A percentile compares a stretch with the other conserved stretches of the same genome.
phyloP scores from a whole-genome alignment of 2,329 filamentous ascomycete genomes.

The Verticillium albo-atrum region DNA sequence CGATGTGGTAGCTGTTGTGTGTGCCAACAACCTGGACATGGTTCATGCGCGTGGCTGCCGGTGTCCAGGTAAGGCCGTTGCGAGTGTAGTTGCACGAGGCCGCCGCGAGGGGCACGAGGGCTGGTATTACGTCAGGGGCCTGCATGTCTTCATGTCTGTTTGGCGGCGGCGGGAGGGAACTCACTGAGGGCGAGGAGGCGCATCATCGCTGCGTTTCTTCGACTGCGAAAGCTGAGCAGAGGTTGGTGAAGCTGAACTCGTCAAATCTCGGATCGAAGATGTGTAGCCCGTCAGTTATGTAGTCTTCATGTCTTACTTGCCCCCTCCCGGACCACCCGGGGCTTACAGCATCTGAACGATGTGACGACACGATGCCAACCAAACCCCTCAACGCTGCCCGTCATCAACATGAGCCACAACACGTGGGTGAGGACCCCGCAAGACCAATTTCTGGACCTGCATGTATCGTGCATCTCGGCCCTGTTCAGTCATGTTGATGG shows the following conservation, averaged over 20 bases:
- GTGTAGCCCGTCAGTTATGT: background rate
- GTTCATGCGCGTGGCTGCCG: conserved; percentile 37
- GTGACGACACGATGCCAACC: background rate
- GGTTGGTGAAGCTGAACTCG: background rate
- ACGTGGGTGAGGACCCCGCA: background rate
- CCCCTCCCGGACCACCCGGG: background rate
- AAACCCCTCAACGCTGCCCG: background rate
- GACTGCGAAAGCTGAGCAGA: background rate
- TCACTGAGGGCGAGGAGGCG: conserved; percentile 6
- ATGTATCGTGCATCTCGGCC: background rate
- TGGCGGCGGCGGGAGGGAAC: background rate
- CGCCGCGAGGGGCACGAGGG: conserved; percentile 6
- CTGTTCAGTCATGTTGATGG: background rate
- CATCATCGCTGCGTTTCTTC: background rate
- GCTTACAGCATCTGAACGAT: background rate
- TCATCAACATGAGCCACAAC: background rate
- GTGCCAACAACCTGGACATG: conserved; percentile 47
- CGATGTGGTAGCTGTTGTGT: conserved; percentile 47
- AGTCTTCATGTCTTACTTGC: background rate
- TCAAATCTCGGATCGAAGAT: too few species aligned
- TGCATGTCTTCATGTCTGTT: too few species aligned
- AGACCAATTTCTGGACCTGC: background rate
- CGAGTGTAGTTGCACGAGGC: conserved; percentile 13
- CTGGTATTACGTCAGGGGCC: conserved; percentile 3
- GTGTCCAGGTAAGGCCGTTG: conserved; percentile 26